These are phyloP conservation scores for Phytophthora boehmeriae DNA, from an alignment of 352 stramenopile genomes.

Conservation along the genomic window DNA sequence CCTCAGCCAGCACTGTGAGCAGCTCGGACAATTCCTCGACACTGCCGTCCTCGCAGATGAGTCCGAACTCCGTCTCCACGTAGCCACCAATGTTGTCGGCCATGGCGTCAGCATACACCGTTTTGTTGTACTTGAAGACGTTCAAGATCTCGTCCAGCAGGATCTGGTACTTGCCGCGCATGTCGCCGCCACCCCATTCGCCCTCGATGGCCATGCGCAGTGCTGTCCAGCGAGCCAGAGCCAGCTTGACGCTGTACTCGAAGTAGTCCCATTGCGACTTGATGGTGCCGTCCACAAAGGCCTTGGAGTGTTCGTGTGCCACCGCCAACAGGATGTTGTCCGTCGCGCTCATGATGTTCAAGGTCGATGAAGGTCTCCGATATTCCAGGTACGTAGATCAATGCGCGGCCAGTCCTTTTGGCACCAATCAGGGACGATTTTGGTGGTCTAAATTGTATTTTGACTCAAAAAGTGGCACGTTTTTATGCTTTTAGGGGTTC, in stretches of 20 bases:
- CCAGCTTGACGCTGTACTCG: slow-evolving; percentile 83
- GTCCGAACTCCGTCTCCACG: slow-evolving; percentile 76
- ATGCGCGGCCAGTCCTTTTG: slow-evolving; percentile 21
- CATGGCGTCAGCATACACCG: slow-evolving; percentile 71
- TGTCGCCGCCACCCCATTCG: slow-evolving; percentile 85
- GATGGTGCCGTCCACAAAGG: slow-evolving; percentile 56
- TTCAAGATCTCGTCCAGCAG: slow-evolving; percentile 79
- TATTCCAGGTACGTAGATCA: neutral
- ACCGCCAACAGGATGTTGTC: slow-evolving; percentile 62
- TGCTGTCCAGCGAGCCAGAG: slow-evolving; percentile 79
- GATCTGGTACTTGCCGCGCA: slow-evolving; percentile 81
- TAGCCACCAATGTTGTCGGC: slow-evolving; percentile 71
- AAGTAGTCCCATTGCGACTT: slow-evolving; percentile 86
- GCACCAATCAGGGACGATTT: neutral
- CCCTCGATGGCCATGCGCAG: slow-evolving; percentile 85
- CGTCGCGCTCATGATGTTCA: slow-evolving; percentile 37
- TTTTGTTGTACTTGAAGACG: slow-evolving; percentile 85
- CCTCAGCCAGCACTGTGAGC: slow-evolving; percentile 66
- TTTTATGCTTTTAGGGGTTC: too few species aligned
- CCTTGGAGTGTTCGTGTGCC: slow-evolving; percentile 58
- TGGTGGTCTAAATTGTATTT: neutral
- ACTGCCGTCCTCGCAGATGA: slow-evolving; percentile 82
- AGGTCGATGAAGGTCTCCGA: too few species aligned
- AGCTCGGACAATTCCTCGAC: slow-evolving; percentile 74
- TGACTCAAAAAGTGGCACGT: neutral